These are phyloP conservation scores for Leccinellum rugosiceps DNA, from an alignment of 768 basidiomycete species.

Conservation along the genomic window DNA sequence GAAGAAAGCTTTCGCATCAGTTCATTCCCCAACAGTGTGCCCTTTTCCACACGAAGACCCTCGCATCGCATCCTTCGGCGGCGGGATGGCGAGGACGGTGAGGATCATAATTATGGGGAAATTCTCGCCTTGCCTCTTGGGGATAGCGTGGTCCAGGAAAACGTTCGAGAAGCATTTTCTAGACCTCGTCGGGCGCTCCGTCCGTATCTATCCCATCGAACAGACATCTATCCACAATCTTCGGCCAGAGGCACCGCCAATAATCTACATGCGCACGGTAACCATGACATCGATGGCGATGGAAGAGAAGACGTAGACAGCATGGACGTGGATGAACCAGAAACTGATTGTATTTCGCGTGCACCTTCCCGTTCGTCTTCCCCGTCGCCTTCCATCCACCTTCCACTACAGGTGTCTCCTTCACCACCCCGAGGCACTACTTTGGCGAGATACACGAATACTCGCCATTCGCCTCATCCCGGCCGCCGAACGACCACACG, in stretches of 20 bases:
- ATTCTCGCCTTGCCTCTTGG: slow-evolving; percentile 57
- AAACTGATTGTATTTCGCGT: slow-evolving; percentile 54
- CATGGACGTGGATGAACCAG: slow-evolving; percentile 49
- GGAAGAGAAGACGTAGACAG: slow-evolving; percentile 38
- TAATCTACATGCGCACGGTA: slow-evolving; percentile 12
- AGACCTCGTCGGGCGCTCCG: slow-evolving; percentile 47
- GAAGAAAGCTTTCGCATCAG: slow-evolving; percentile 54
- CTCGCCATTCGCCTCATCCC: slow-evolving; percentile 15
- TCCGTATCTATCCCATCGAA: slow-evolving; percentile 28
- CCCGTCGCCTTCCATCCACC: slow-evolving; percentile 38
- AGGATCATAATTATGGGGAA: slow-evolving; percentile 39
- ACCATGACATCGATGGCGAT: slow-evolving; percentile 24
- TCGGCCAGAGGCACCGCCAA: slow-evolving; percentile 11
- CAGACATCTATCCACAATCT: slow-evolving; percentile 25
- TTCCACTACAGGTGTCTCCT: slow-evolving; percentile 27
- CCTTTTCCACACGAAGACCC: slow-evolving; percentile 18
- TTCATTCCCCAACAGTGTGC: slow-evolving; percentile 10
- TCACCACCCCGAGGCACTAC: slow-evolving; percentile 18
- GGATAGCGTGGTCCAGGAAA: slow-evolving; percentile 51
- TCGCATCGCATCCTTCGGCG: slow-evolving; percentile 20
- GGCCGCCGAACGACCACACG: slow-evolving; percentile 18
- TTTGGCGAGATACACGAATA: slow-evolving; percentile 17
- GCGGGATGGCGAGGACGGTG: slow-evolving; percentile 29
- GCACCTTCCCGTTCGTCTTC: slow-evolving; percentile 48
- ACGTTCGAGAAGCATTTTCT: slow-evolving; percentile 53